Evolutionary conservation across 345 rosid species (phyloP), one percentile per base, ranked within the genome.

Genomic region (Eucalyptus regnans): DNA sequence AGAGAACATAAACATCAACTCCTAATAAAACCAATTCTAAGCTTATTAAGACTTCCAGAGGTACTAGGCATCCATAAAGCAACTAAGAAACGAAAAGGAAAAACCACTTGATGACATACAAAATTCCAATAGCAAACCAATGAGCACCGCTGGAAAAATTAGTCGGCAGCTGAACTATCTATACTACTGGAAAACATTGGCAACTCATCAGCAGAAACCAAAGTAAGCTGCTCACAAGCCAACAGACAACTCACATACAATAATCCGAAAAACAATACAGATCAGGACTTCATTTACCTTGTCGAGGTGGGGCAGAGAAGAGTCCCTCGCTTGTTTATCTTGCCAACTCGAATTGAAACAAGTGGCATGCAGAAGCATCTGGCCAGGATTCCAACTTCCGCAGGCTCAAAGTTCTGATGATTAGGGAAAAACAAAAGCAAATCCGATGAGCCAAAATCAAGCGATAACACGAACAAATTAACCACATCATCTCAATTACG

Each of bases 341-440:
- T 97, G 90, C 99, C 99, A 12, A 95, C 99, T 60, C 99, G 97
- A 90, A 94, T 86, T 0, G 99, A 96, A 90, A 98, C 99, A 91
- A 98, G 94, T 25, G 99, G 99, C 88, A 96, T 95, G 89, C 99
- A 98, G 86, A 98, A 97, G 88, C 99, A 98, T 92, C 99, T 95
- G 1, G 99, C 98, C 49, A 98, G 91, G 93, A 96, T 94, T n/a
- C 98, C 98, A 84, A 98, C 97, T 88, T 98, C 99, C 18, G 97
- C 93, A 2, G 99, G 98, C 92, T 96, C 98, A 49, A 98, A 97
- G 89, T 97, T 96, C 99, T 97, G 92, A 89, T 76, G 37, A 88
- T 50, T 83, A 52, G 15, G 62, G 29, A 25, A 25, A 22, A 87
- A 37, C 27, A 88, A 51, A 46, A 58, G 44, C 44, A 71, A 50